Evolutionary conservation across 2,329 filamentous ascomycete genomes (phyloP), one percentile per base, ranked within the genome.

Genomic region (Sclerotiophoma versabilis): DNA sequence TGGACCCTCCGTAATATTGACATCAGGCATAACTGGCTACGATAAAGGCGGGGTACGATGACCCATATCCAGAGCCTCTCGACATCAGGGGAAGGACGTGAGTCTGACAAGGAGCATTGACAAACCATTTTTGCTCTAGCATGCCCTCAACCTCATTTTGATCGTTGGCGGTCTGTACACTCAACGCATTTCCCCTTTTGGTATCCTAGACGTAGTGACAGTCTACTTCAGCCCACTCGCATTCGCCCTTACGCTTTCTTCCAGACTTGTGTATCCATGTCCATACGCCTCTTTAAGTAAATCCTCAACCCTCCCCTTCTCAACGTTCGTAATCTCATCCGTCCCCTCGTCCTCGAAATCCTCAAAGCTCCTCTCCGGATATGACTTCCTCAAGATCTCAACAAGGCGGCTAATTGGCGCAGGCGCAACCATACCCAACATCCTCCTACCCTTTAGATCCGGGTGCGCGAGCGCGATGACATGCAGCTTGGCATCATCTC

Each of bases 341-440:
- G 37, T 58, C 69, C 61, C 62, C 19, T 61, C 14, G 0, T 58
- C 62, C 27, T 61, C 54, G 0, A 70, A 26, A 33, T 64, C 58
- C 2, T 54, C 45, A 48, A 81, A 76, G 14, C 58, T 60, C 41
- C 72, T 74, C 2, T 76, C 66, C 0, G 81, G 81, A 38, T 74
- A 73, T 3, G 75, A 23, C 36, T 75, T 71, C 23, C 74, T 65
- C 33, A 79, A 63, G 9, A 76, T 66, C 0, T 52, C 60, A 9
- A 82, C 57, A 14, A 83, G 59, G 2, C 76, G 62, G 17, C 82
- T 80, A 68, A 77, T 82, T 38, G 74, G 82, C 50, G 76, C 81
- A 0, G 76, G 76, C 1, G 75, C 71, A 0, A 80, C 82, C 46
- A 81, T 84, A 1, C 74, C 84, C 62, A 86, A 84, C 8, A 87